Conservation (phyloP, 192 early-diverging fungal species). For the Backusella tuberculispora region DNA sequence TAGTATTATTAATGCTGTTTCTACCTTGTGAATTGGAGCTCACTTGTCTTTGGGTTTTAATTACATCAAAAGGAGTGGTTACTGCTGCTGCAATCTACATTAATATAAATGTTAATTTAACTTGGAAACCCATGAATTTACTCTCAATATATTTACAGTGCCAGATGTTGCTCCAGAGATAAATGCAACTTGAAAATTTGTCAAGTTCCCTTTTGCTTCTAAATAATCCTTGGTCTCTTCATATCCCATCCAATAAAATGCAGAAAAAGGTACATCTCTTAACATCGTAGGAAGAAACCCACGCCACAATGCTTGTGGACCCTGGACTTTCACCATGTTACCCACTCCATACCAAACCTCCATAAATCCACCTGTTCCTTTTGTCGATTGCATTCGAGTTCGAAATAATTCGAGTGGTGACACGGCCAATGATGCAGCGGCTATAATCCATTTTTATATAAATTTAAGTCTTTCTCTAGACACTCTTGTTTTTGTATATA, state of each 20-base stretch:
- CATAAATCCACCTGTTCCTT: constrained; percentile 60
- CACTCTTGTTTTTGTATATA: not conserved
- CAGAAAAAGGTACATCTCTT: constrained; percentile 97
- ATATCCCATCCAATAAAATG: constrained; percentile 92
- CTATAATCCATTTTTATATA: constrained; percentile 39
- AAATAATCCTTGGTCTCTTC: constrained; percentile 70
- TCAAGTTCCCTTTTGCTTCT: constrained; percentile 29
- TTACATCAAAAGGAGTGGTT: constrained; percentile 96
- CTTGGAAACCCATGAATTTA: not conserved
- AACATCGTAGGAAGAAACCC: constrained; percentile 87
- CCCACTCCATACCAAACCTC: constrained; percentile 60
- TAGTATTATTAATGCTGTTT: not conserved
- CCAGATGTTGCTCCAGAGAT: constrained; percentile 85
- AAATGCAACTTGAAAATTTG: constrained; percentile 75
- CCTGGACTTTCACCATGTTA: constrained; percentile 63
- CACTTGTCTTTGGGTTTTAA: constrained; percentile 90
- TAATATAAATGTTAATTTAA: not conserved
- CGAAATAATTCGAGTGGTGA: constrained; percentile 92
- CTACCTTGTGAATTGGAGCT: constrained; percentile 32
- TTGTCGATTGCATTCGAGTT: constrained; percentile 86
- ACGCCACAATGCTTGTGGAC: constrained; percentile 75
- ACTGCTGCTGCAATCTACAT: constrained; percentile 76
- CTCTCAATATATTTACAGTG: constrained; percentile 50
- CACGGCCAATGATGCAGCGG: constrained; percentile 73
- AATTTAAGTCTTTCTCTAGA: constrained; percentile 2